Base-by-base conservation (phyloP, 768 basidiomycete species). In the Leccinum ochraceum region DNA sequence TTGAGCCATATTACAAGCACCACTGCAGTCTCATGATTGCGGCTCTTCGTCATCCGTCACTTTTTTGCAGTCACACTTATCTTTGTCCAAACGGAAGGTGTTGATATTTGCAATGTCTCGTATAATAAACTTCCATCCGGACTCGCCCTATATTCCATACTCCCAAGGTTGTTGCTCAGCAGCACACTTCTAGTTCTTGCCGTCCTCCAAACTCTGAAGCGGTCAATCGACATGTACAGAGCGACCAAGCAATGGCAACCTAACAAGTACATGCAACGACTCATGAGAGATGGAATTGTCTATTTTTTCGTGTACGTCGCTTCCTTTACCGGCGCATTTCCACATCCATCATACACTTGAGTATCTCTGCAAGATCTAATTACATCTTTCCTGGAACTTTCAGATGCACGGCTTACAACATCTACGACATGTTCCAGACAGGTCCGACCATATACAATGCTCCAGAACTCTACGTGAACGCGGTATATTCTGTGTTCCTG, bases 231-330 rank as follows among this genome's bases (percentile, higher is more conserved):
- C 3, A 66, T 59, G 60, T 53, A 66, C 54, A 28, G 34, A 5
- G 46, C 42, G 6, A 66, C 64, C 4, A 59, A 55, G 34, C 58
- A 16, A 10, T 66, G 64, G 65, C 54, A 56, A 7, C 39, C 34
- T 13, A 66, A 66, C 39, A 24, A 20, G 30, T 66, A 63, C 49
- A 57, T 62, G 20, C 24, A 32, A 17, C 57, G 20, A 3, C 32
- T 66, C 1, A 10, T 32, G 16, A 57, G 11, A 11, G 65, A 67
- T 22, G 65, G 65, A 4, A 30, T 46, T 1, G 13, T 53, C n/a
- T 66, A 60, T 28, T 66, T 66, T 60, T 16, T 28, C 24, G 53
- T 54, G 65, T 66, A 49, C 1, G 65, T 58, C 30, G 1, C 1
- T 32, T n/a, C 4, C 8, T 32, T 32, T 6, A 6, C 17, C 51